Evolutionary conservation across 73 alveolate genomes (phyloP), one percentile per base, ranked within the genome.

Genomic region (Durusdinium trenchii): DNA sequence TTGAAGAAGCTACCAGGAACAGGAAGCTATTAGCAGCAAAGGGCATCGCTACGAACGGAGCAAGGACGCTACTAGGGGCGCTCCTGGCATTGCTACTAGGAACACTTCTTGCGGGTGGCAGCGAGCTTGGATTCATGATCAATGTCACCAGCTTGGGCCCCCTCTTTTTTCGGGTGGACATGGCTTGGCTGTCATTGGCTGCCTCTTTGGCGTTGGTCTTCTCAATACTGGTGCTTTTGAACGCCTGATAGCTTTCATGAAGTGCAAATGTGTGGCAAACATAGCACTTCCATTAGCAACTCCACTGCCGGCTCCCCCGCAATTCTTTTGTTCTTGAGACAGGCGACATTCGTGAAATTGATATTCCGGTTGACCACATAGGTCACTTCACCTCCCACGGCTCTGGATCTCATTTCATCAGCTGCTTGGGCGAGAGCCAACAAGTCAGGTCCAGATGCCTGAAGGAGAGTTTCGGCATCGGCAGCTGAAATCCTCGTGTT

Each of bases 291-390:
- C 26, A 57, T 14, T 14, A 26, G 71, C 14, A 26, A 14, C 26
- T 57, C 26, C 71, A 57, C 35, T 14, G 79, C 45, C 45, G 38
- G 79, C n/a, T 42, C 79, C 6, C 79, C 23, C 79, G 35, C 79
- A n/a, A 16, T 16, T 23, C 69, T 57, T 57, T n/a, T n/a, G n/a
- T n/a, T 54, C 20, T 20, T 54, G 64, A 9, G 9, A 9, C 9
- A 54, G 20, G 64, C 64, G 28, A 20, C 94, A 52, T 84, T 67
- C 32, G 97, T 90, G 87, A 90, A 90, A 76, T 90, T 90, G 97
- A 90, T 90, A 87, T 90, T 90, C 36, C 97, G 61, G 97, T 90
- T 90, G 60, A 75, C 87, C 36, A 90, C 97, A 90, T 90, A 90
- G 35, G 87, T 87, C 35, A 87, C 96, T 32, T 62, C 96, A 35